Evolutionary conservation across 768 basidiomycete species (phyloP), one percentile per base, ranked within the genome.

Genomic region (Phanerodontia chrysosporium): DNA sequence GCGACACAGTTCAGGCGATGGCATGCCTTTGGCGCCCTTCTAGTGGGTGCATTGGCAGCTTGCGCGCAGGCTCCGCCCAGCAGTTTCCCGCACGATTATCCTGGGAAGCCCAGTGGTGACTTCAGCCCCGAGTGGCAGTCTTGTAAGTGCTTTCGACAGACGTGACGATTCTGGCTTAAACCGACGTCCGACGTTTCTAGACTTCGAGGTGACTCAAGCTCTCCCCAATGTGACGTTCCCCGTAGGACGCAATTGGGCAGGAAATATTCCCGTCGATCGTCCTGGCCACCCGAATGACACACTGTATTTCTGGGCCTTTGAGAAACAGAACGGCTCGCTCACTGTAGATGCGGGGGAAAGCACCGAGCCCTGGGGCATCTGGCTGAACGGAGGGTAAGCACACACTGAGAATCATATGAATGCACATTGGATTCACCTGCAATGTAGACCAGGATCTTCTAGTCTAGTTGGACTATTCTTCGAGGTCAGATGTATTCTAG

Each of bases 401-500:
- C n/a, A 12, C 18, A 5, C 16, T n/a, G n/a, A n/a, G n/a, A n/a
- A n/a, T 14, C 24, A 22, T 8, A 3, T 18, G 32, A 59, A 3
- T 18, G 12, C 30, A 39, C 45, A 14, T 57, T 16, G 29, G 13
- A 28, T 44, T 32, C 49, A 35, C 22, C 9, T 32, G 16, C 22
- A n/a, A 3, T 25, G n/a, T 48, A 79, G 88, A n/a, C 87, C 88
- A 3, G 89, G 89, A 21, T 81, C 86, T 5, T 89, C 89, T 9
- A 87, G 87, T 68, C 72, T 89, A 66, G 72, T 80, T 44, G 87
- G 87, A 5, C 70, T 86, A 49, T 73, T 87, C 45, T 81, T 86
- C 45, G 87, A 89, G 78, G 59, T 57, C 16, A 27, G 18, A 3
- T 24, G n/a, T n/a, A n/a, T n/a, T n/a, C n/a, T n/a, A n/a, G n/a